Conservation (phyloP, 1,284 basidiomycete genomes). For the Phellopilus nigrolimitatus region DNA sequence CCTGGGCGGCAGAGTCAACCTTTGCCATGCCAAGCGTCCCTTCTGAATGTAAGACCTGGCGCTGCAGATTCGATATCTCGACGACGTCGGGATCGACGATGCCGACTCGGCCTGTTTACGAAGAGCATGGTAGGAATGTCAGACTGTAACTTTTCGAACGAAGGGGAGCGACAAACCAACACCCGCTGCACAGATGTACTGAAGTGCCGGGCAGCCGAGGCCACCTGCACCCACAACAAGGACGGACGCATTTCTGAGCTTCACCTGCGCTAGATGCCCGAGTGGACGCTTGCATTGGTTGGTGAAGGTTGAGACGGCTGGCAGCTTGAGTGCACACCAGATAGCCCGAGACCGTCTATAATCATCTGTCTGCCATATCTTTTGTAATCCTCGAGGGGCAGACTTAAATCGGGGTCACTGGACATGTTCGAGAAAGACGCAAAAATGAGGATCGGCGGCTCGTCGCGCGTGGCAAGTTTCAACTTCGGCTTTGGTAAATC, state of each 20-base stretch:
- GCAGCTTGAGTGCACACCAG: slow-evolving; percentile 42
- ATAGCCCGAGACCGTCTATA: slow-evolving; percentile 81
- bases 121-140: background rate
- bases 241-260: slow-evolving; percentile 70
- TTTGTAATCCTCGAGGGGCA: slow-evolving; percentile 56
- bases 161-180: slow-evolving; percentile 55
- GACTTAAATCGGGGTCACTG: no score
- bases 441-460: no score
- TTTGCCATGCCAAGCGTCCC: slow-evolving; percentile 79
- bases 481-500: no score
- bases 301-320: background rate
- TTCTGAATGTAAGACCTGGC: slow-evolving; percentile 89
- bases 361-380: slow-evolving; percentile 99
- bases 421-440: no score
- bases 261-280: slow-evolving; percentile 67
- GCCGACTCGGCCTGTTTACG: slow-evolving; percentile 63
- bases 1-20: slow-evolving; percentile 73
- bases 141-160: background rate
- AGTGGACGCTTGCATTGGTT: background rate
- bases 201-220: slow-evolving; percentile 91
- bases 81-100: slow-evolving; percentile 92
- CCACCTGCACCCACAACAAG: slow-evolving; percentile 94
- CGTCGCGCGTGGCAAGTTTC: no score
- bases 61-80: slow-evolving; percentile 88
- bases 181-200: slow-evolving; percentile 90